Base-by-base conservation (phyloP, 345 rosid species). In the Aethionema arabicum region DNA sequence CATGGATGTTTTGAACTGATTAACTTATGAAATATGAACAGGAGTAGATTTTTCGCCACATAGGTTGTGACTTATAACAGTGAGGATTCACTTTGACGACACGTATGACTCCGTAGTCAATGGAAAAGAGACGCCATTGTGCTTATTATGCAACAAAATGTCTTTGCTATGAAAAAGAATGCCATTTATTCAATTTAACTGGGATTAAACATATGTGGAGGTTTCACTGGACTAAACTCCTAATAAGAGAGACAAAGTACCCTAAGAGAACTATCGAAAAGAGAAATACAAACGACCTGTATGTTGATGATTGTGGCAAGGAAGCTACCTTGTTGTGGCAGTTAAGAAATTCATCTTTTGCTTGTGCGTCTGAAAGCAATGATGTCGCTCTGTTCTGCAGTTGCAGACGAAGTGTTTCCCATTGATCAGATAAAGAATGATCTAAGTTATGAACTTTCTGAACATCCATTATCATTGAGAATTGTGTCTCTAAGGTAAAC, bases 321-420 rank as follows among this genome's bases (percentile, higher is more conserved):
- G 79, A 77, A 75, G 82, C 91, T 89, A 93, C 99, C 99, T 89
- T 74, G 73, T 66, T 44, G 33, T 77, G 44, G 78, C 77, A 69
- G 63, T 75, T 63, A 41, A 72, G 65, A 46, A 27, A 33, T 8
- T 59, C 68, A 56, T 69, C 63, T 67, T 63, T 66, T 38, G 31
- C 78, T 63, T 77, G 77, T 50, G 78, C 68, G 54, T 83, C 81
- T 48, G 80, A 70, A 43, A 70, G 54, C 66, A 85, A 36, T 9
- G 73, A 73, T 52, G 75, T 46, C 30, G 81, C 53, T 56, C 72
- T 74, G 74, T 31, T 73, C 67, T 75, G 68, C 63, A 89, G 69
- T 54, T 43, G 74, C 63, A 67, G 79, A 15, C 76, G 67, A 70
- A 84, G 86, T 70, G 68, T 52, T 59, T 77, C 75, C 73, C 82